Conservation (phyloP, 169 alveolate species). For the Plasmodium coatneyi region DNA sequence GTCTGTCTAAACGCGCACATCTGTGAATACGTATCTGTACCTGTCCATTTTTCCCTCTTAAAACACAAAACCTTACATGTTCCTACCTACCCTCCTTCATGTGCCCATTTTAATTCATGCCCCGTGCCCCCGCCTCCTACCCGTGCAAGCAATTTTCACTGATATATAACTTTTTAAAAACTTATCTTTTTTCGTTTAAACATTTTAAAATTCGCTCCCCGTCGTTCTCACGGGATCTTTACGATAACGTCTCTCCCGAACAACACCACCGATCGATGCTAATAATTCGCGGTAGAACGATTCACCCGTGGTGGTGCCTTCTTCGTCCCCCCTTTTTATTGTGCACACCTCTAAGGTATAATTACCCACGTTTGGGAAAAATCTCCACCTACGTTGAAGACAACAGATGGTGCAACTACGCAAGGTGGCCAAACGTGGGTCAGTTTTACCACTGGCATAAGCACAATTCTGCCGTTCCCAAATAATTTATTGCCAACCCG, state of each 20-base stretch:
- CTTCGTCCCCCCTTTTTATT: not conserved
- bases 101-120: conserved; percentile 4
- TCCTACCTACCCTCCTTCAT: not conserved
- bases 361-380: not conserved
- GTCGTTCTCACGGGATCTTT: not conserved
- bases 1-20: not conserved
- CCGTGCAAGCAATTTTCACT: conserved; percentile 3
- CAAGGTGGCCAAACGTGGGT: not conserved
- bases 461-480: not conserved
- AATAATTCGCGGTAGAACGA: not conserved
- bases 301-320: not conserved
- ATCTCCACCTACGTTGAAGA: not conserved
- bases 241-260: not conserved
- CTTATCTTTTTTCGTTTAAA: conserved; percentile 38
- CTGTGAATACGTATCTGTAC: not conserved
- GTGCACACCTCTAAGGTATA: not conserved
- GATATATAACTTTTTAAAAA: conserved; percentile 23
- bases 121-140: not conserved
- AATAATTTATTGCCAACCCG: not conserved
- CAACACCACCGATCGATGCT: not conserved
- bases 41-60: not conserved
- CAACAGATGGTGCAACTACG: not conserved
- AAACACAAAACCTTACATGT: not conserved
- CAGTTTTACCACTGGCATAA: not conserved
- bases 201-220: not conserved